Conservation (phyloP, 371 early-diverging fungal species). For the Apophysomyces variabilis region DNA sequence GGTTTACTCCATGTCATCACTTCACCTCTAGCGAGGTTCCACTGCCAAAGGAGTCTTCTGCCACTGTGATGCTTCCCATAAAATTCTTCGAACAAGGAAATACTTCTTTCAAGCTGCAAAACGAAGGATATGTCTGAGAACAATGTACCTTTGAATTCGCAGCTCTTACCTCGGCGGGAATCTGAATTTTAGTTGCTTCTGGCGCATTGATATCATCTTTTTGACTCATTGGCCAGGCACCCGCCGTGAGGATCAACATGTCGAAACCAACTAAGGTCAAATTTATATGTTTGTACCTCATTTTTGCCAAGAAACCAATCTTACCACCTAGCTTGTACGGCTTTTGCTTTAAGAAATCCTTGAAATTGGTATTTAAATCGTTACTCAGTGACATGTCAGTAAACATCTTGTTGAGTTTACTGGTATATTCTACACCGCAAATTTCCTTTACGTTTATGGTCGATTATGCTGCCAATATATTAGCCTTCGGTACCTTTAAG, state of each 20-base stretch:
- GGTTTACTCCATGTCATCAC: background rate
- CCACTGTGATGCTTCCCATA: slow-evolving; percentile 79
- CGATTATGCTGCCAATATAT: background rate
- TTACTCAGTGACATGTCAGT: slow-evolving; percentile 87
- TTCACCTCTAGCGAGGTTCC: slow-evolving; percentile 81
- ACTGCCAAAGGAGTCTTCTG: slow-evolving; percentile 87
- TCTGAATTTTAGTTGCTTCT: slow-evolving; percentile 50
- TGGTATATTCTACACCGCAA: slow-evolving; percentile 92
- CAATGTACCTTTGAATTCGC: background rate
- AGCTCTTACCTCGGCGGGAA: slow-evolving; percentile 68
- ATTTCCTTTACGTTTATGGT: slow-evolving; percentile 62
- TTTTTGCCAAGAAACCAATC: background rate
- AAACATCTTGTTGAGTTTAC: slow-evolving; percentile 92
- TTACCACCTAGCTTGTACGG: slow-evolving; percentile 47
- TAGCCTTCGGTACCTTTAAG: slow-evolving; percentile 55
- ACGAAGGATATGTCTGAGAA: background rate
- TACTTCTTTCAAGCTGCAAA: slow-evolving; percentile 66
- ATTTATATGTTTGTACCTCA: background rate
- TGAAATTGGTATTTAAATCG: slow-evolving; percentile 70
- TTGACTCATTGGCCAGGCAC: slow-evolving; percentile 88
- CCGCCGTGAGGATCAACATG: slow-evolving; percentile 82
- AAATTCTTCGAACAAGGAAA: slow-evolving; percentile 75
- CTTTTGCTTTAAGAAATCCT: slow-evolving; percentile 43
- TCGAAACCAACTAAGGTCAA: slow-evolving; percentile 68
- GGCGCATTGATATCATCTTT: slow-evolving; percentile 53